Conservation (phyloP, 192 early-diverging fungal genomes). For the Backusella macrospora region DNA sequence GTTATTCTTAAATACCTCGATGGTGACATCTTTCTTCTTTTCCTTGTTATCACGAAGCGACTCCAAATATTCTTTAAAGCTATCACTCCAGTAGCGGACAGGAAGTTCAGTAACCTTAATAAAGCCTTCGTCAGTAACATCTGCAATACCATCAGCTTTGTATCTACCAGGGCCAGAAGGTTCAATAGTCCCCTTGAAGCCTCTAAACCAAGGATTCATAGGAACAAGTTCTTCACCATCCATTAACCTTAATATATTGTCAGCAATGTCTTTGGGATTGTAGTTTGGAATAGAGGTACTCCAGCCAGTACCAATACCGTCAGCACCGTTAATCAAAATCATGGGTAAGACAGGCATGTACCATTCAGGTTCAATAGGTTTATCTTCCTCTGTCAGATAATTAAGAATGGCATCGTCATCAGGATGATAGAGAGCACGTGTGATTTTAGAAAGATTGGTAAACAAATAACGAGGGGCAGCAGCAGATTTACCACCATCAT, state of each 20-base stretch:
- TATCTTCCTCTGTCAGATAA: slow-evolving; percentile 88
- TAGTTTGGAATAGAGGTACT: slow-evolving; percentile 81
- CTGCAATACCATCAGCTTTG: slow-evolving; percentile 68
- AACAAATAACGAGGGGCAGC: slow-evolving; percentile 98
- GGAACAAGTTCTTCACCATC: slow-evolving; percentile 64
- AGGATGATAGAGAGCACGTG: slow-evolving; percentile 77
- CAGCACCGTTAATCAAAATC: slow-evolving; percentile 90
- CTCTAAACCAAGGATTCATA: slow-evolving; percentile 95
- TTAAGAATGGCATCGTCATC: slow-evolving; percentile 83
- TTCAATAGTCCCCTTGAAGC: slow-evolving; percentile 83
- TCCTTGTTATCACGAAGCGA: slow-evolving; percentile 50
- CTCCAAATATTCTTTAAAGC: slow-evolving; percentile 86
- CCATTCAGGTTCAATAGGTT: slow-evolving; percentile 93
- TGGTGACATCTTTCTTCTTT: slow-evolving; percentile 68
- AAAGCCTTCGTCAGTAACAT: slow-evolving; percentile 71
- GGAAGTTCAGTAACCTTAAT: slow-evolving; percentile 92
- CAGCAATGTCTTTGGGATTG: slow-evolving; percentile 88
- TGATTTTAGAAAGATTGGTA: slow-evolving; percentile 71
- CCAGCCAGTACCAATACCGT: slow-evolving; percentile 97
- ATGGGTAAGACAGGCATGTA: slow-evolving; percentile 93
- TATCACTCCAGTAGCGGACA: slow-evolving; percentile 84
- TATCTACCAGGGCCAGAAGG: slow-evolving; percentile 56
- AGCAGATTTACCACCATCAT: slow-evolving; percentile 90
- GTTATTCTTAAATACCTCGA: slow-evolving; percentile 33
- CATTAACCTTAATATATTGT: slow-evolving; percentile 83